Base-by-base conservation (phyloP, 345 rosid species). In the Populus nigra region DNA sequence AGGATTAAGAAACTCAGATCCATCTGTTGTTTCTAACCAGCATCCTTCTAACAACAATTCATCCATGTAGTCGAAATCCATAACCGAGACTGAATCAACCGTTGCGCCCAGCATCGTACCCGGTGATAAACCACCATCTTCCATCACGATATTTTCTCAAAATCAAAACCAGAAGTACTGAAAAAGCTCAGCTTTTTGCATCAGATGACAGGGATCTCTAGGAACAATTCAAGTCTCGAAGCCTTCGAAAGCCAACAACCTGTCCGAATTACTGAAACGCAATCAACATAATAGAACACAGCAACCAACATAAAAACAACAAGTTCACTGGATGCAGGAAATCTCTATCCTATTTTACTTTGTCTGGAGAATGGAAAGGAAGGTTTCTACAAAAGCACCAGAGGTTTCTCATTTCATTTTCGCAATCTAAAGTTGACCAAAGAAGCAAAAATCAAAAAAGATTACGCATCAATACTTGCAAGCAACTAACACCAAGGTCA, bases 1-100 rank as follows among this genome's bases (percentile, higher is more conserved):
- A 17, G 79, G 74, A 80, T 81, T 80, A 77, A 88, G 86, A 79
- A 91, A 92, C 80, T 92, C 98, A 70, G 93, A 92, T 81, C 97
- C 97, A 77, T 88, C 91, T n/a, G 90, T 82, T 47, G 96, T 78
- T 83, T 95, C 96, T 81, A 92, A 82, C 98, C 99, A 95, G 87
- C 94, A 95, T 65, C 99, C 99, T 62, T 93, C 96, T 38, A 92
- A 83, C 72, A 95, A 75, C 79, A 95, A 83, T n/a, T 91, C 94
- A 82, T 95, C 89, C 88, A 95, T 88, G 85, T 50, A 86, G 68
- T 89, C 97, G 33, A 85, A 76, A 73, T 95, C 97, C 97, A 91
- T 91, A 29, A 83, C 75, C 3, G 88, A 76, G 85, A 83, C 75
- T 5, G 88, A 76, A 86, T 87, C 90, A 16, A 61, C 55, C 2